Conservation (phyloP, 495 filamentous ascomycete species). For the Bombardia bombarda region DNA sequence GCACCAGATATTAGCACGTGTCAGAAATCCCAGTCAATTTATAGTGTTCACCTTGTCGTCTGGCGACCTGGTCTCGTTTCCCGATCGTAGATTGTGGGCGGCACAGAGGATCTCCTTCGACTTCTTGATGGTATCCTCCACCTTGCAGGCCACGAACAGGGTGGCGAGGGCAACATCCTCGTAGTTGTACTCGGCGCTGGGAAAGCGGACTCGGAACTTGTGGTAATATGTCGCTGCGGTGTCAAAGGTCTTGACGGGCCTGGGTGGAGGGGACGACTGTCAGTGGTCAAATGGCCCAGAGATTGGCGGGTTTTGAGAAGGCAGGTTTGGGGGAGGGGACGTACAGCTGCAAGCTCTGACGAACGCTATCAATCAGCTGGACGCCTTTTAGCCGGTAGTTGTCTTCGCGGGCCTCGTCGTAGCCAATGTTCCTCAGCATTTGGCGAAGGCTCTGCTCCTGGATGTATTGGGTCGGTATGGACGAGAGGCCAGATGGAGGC, state of each 20-base stretch:
- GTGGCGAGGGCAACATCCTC: constrained; percentile 78
- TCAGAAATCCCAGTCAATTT: background rate
- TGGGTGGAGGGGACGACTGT: constrained; percentile 20
- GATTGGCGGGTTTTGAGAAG: too few species aligned
- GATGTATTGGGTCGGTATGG: constrained; percentile 32
- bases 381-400: constrained; percentile 65
- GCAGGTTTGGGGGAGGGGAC: too few species aligned
- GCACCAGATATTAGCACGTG: constrained; percentile 2
- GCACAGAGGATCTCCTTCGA: constrained; percentile 87
- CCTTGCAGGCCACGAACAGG: constrained; percentile 90
- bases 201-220: constrained; percentile 73
- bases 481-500: constrained; percentile 30
- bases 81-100: constrained; percentile 73
- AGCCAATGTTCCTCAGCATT: constrained; percentile 27
- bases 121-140: constrained; percentile 96
- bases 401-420: constrained; percentile 51
- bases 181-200: constrained; percentile 60
- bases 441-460: constrained; percentile 30
- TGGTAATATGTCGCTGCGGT: constrained; percentile 84
- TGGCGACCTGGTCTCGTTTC: constrained; percentile 65
- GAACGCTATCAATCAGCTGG: constrained; percentile 71
- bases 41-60: constrained; percentile 86
- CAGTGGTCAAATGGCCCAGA: too few species aligned
- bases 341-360: constrained; percentile 63
- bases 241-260: constrained; percentile 74